These are phyloP conservation scores for Scedosporium dehoogii DNA, from an alignment of 2,329 filamentous ascomycete species.

Conservation along the genomic window DNA sequence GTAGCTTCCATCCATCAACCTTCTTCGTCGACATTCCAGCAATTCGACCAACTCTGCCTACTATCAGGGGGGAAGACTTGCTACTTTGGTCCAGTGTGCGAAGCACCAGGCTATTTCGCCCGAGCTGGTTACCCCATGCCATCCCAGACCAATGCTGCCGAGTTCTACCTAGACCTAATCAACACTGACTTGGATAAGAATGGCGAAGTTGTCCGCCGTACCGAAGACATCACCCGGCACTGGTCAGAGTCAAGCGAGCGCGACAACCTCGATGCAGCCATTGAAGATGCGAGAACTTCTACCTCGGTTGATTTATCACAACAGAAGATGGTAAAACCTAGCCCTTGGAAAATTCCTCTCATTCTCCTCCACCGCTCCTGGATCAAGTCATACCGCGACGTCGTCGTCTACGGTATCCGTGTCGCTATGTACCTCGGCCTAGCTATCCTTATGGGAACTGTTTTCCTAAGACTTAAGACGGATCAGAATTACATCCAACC, in stretches of 20 bases:
- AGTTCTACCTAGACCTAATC: conserved; percentile 68
- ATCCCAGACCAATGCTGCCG: conserved; percentile 65
- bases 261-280: conserved; percentile 11
- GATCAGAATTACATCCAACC: conserved; percentile 67
- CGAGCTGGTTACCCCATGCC: conserved; percentile 53
- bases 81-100: conserved; percentile 58
- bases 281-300: conserved; percentile 19
- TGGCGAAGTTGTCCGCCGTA: conserved; percentile 31
- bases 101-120: conserved; percentile 54
- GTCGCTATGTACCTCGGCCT: conserved; percentile 69
- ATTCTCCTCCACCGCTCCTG: conserved; percentile 69
- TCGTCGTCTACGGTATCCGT: conserved; percentile 75
- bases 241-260: conserved; percentile 31
- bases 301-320: conserved; percentile 9
- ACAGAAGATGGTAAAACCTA: conserved; percentile 27
- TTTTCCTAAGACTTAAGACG: conserved; percentile 65
- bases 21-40: conserved; percentile 65
- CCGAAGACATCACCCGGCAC: conserved; percentile 43
- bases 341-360: conserved; percentile 39
- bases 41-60: conserved; percentile 71
- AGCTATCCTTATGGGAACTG: conserved; percentile 80
- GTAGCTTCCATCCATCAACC: conserved; percentile 82
- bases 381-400: conserved; percentile 75
- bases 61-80: conserved; percentile 61
- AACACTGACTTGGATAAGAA: conserved; percentile 63